phyloP scores from a whole-genome alignment of 1,139 yeast species.

The Scheffersomyces insectosa region DNA sequence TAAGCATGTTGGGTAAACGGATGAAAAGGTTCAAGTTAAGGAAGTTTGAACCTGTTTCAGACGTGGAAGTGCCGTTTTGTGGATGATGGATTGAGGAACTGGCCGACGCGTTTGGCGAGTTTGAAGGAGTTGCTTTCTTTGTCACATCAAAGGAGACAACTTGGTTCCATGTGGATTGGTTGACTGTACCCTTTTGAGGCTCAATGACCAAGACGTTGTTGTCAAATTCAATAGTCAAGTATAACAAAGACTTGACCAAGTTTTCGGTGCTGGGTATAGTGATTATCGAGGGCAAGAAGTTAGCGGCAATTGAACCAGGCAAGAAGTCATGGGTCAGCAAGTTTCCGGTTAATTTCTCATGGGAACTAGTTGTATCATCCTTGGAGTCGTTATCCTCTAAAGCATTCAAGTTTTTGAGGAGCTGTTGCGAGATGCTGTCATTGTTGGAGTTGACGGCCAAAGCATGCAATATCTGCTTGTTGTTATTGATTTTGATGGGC shows the following conservation, averaged over 20 bases:
- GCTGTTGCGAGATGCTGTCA: constrained; percentile 37
- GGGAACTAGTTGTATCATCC: constrained; percentile 3
- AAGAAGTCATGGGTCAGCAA: constrained; percentile 19
- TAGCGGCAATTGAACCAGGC: constrained; percentile 37
- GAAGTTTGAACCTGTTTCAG: constrained; percentile 40
- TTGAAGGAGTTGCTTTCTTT: constrained; percentile 30
- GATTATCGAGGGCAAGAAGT: constrained; percentile 65
- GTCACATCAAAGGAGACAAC: constrained; percentile 92
- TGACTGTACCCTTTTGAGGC: constrained; percentile 69
- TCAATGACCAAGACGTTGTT: constrained; percentile 83
- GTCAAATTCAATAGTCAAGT: constrained; percentile 75
- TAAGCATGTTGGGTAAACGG: constrained; percentile 67
- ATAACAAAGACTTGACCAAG: constrained; percentile 57
- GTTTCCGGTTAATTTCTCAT: constrained; percentile 8
- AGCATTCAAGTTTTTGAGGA: constrained; percentile 29
- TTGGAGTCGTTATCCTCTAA: constrained; percentile 20
- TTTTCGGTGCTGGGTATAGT: constrained; percentile 54
- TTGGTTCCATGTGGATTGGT: constrained; percentile 68
- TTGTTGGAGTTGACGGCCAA: constrained; percentile 51
- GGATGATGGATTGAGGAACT: not conserved
- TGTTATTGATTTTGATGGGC: constrained; percentile 60
- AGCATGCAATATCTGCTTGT: constrained; percentile 52
- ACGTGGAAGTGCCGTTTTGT: constrained; percentile 2
- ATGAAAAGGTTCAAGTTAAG: constrained; percentile 73
- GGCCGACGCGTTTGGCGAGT: not conserved